Percentiles rank a stretch among this genome's conserved stretches.
Conservation (phyloP, 495 filamentous ascomycete genomes). For the Massariosphaeria phaeospora region DNA sequence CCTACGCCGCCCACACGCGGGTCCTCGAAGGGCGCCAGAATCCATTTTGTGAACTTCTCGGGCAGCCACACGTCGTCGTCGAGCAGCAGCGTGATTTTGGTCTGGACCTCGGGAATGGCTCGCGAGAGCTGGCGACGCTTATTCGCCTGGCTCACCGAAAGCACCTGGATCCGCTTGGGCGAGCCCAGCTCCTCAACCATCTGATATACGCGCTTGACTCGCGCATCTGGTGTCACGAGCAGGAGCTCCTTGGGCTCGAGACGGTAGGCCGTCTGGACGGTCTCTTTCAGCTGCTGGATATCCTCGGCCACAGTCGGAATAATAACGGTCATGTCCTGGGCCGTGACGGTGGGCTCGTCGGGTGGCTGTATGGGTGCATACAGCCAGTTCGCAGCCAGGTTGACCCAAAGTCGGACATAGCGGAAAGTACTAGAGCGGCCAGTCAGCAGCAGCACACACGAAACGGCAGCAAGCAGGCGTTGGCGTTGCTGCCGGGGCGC, state of each 20-base stretch:
- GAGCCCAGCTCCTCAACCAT: slow-evolving; percentile 45
- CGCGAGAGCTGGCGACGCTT: slow-evolving; percentile 80
- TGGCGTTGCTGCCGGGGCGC: not conserved
- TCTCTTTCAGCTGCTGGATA: slow-evolving; percentile 55
- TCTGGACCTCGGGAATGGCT: slow-evolving; percentile 70
- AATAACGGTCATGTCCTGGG: slow-evolving; percentile 69
- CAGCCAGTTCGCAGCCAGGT: slow-evolving; percentile 54
- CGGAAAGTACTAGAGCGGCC: slow-evolving; percentile 24
- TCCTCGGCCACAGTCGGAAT: slow-evolving; percentile 64
- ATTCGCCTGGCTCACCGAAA: slow-evolving; percentile 52
- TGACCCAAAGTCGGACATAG: slow-evolving; percentile 62
- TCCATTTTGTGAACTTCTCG: slow-evolving; percentile 67
- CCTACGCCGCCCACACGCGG: slow-evolving; percentile 72
- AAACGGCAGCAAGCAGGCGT: not conserved
- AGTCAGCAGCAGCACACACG: slow-evolving; percentile 3
- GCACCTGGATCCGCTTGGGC: slow-evolving; percentile 44
- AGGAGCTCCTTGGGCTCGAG: slow-evolving; percentile 55
- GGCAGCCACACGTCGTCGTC: slow-evolving; percentile 90
- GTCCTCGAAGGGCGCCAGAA: slow-evolving; percentile 80
- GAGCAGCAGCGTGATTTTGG: slow-evolving; percentile 71
- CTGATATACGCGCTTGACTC: slow-evolving; percentile 50
- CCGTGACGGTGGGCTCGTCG: slow-evolving; percentile 58
- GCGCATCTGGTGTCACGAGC: slow-evolving; percentile 61
- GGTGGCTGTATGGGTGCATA: slow-evolving; percentile 60
- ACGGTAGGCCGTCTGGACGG: slow-evolving; percentile 54